Conservation (phyloP, 306 rosid genomes). For the Castanea crenata region DNA sequence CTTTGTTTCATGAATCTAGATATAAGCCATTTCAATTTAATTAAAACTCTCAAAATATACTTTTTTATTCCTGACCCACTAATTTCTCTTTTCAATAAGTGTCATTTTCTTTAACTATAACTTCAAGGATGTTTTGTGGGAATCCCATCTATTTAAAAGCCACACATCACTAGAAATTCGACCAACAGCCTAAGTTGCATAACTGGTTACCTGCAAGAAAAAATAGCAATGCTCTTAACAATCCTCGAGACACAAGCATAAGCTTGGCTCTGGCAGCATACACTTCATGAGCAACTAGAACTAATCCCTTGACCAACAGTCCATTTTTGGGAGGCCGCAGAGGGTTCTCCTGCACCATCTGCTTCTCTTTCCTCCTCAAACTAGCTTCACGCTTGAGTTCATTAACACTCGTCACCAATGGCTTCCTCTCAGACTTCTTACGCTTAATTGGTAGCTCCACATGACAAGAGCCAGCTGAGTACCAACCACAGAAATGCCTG, state of each 20-base stretch:
- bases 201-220: slow-evolving; percentile 37
- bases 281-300: slow-evolving; percentile 56
- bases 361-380: slow-evolving; percentile 48
- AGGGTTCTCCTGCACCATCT: slow-evolving; percentile 39
- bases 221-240: slow-evolving; percentile 34
- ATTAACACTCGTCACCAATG: slow-evolving; percentile 45
- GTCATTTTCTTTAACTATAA: neutral
- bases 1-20: neutral
- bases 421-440: slow-evolving; percentile 59
- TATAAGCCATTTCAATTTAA: neutral
- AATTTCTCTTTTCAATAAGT: neutral
- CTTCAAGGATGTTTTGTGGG: neutral
- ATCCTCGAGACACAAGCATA: slow-evolving; percentile 42
- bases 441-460: slow-evolving; percentile 37
- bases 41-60: neutral
- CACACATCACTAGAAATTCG: neutral
- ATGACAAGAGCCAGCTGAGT: slow-evolving; percentile 27
- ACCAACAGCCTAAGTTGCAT: neutral
- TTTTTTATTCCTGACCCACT: too few species aligned
- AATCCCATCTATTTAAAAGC: slow-evolving; percentile 1
- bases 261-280: slow-evolving; percentile 56
- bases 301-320: slow-evolving; percentile 44
- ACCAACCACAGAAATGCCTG: slow-evolving; percentile 18
- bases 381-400: slow-evolving; percentile 65
- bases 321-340: slow-evolving; percentile 68